phyloP scores from a whole-genome alignment of 495 filamentous ascomycete species.

The Baudoinia panamericana region DNA sequence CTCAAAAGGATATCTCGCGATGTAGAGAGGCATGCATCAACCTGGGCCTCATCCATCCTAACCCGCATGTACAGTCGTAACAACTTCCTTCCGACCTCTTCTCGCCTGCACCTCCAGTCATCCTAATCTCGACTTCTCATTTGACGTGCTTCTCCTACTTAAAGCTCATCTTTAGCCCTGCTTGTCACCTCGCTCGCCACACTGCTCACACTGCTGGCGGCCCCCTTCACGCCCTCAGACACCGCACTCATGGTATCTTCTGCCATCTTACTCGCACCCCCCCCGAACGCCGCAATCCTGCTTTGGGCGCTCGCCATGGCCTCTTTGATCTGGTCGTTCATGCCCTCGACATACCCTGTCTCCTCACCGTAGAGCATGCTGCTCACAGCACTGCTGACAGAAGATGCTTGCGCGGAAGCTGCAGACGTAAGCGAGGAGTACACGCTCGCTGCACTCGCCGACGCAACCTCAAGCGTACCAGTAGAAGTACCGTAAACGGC shows the following conservation, averaged over 20 bases:
- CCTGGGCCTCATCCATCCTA: too few species aligned
- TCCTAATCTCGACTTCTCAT: too few species aligned
- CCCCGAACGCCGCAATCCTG: constrained; percentile 35
- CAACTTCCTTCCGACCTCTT: too few species aligned
- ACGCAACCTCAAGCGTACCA: constrained; percentile 28
- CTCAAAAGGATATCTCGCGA: too few species aligned
- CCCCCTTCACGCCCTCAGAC: constrained; percentile 31
- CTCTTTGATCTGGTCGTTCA: constrained; percentile 34
- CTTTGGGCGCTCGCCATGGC: constrained; percentile 40
- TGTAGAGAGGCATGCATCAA: too few species aligned
- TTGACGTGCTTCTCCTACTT: too few species aligned
- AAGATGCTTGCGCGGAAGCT: constrained; percentile 28
- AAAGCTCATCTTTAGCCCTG: constrained; percentile 21
- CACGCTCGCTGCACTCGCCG: constrained; percentile 26
- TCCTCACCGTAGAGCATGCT: constrained; percentile 33
- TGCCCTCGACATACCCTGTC: constrained; percentile 43
- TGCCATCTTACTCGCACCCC: constrained; percentile 28
- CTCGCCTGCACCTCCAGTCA: too few species aligned
- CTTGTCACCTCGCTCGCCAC: constrained; percentile 16
- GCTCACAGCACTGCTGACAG: constrained; percentile 19
- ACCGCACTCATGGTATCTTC: constrained; percentile 27
- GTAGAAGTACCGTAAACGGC: constrained; percentile 43
- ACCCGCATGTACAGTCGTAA: too few species aligned
- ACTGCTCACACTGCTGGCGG: constrained; percentile 34
- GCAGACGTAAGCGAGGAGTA: constrained; percentile 29